These are phyloP conservation scores for Silene coronaria DNA, from an alignment of 179 eudicot genomes.

Conservation along the genomic window DNA sequence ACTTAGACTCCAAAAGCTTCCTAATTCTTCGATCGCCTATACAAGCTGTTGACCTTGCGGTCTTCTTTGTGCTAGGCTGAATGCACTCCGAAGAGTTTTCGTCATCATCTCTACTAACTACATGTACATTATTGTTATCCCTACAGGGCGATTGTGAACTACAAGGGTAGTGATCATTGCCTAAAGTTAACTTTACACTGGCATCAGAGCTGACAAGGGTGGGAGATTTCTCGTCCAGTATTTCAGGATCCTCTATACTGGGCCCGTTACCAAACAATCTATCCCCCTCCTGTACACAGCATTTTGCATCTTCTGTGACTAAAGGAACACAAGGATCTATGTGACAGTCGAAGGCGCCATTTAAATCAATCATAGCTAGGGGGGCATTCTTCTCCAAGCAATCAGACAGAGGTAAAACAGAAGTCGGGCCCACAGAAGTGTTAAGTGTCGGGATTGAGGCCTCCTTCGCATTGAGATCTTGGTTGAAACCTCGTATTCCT, in stretches of 20 bases:
- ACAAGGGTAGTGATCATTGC: constrained; percentile 30
- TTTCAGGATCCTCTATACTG: constrained; percentile 33
- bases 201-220: constrained; percentile 39
- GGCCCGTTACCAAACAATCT: constrained; percentile 28
- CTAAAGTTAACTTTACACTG: constrained; percentile 43
- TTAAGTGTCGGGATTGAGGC: constrained; percentile 7
- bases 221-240: constrained; percentile 39
- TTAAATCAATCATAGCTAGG: constrained; percentile 31
- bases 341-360: constrained; percentile 27
- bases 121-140: constrained; percentile 51
- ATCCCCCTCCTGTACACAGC: constrained; percentile 26
- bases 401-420: constrained; percentile 46
- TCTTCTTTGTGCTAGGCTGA: constrained; percentile 52
- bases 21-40: constrained; percentile 55
- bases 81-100: constrained; percentile 74
- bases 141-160: constrained; percentile 37
- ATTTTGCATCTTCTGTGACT: constrained; percentile 20
- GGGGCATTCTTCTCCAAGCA: constrained; percentile 41
- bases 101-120: constrained; percentile 92
- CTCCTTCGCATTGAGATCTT: constrained; percentile 26
- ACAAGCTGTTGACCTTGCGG: constrained; percentile 41
- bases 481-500: constrained; percentile 29
- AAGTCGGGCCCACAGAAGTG: constrained; percentile 23
- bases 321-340: constrained; percentile 31
- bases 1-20: constrained; percentile 54